Evolutionary conservation across 495 filamentous ascomycete genomes (phyloP), one percentile per base, ranked within the genome.

Genomic region (Oidiodendron maius): DNA sequence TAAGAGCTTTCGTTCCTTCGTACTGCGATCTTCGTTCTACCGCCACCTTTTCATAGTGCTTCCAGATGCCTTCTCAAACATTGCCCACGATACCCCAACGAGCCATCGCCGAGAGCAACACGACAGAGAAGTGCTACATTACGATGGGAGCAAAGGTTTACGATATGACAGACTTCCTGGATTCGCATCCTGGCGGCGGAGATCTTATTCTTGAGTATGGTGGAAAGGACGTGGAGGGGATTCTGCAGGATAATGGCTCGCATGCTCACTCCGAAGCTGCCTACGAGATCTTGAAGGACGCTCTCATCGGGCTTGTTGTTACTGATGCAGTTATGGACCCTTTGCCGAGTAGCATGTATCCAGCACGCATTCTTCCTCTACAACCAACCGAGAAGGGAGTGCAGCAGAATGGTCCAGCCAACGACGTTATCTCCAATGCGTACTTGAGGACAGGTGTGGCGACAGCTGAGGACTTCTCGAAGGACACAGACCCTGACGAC

Each of bases 161-260:
- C 77, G 89, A 99, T 75, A 77, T 99, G 49, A 95, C 94, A 20
- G 73, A 81, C 21, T 99, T 99, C 59, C 61, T 96, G 44, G 75
- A 84, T 40, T 80, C 85, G 50, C 94, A 99, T 64, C 94, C 94
- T 26, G 94, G 91, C 50, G 94, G 94, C 46, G 79, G 78, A 57
- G 88, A 96, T 49, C 64, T 97, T 49, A 81, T 99, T 47, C 72
- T 97, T 38, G 84, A 95, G 42, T 90, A 93, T 68, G 93, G 76
- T 24, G 93, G 91, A 39, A 88, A 89, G 66, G 94, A 99, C 65
- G 74, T 96, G 41, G 70, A 70, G 25, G 76, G 82, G 9, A 93
- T 97, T 50, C 75, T 99, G 70, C 78, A 82, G 54, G 90, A 99
- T 60, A 80, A 82, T 44, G 65, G 77, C 22, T 95, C 89, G 46